phyloP scores from a whole-genome alignment of 805 yeast genomes.

The Starmerella davenportii region DNA sequence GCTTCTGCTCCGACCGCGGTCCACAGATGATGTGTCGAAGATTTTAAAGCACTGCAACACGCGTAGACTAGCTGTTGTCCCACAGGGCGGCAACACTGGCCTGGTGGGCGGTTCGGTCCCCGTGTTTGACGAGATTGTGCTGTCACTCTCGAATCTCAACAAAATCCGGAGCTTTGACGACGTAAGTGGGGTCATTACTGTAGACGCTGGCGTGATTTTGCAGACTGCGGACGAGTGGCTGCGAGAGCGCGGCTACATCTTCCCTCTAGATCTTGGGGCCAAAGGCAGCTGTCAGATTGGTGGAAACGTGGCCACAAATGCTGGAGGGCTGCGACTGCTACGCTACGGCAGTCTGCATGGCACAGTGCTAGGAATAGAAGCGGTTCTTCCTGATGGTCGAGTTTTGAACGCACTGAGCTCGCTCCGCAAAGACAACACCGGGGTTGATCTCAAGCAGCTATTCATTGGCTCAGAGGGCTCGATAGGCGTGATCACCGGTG shows the following conservation, averaged over 20 bases:
- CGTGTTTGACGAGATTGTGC: conserved; percentile 71
- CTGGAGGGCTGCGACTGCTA: conserved; percentile 77
- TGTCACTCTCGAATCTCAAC: conserved; percentile 53
- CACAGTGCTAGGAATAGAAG: conserved; percentile 74
- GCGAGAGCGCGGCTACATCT: conserved; percentile 69
- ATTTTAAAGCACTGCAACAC: conserved; percentile 69
- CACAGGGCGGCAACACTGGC: conserved; percentile 95
- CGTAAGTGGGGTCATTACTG: conserved; percentile 65
- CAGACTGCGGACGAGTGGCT: conserved; percentile 67
- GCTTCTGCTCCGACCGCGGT: conserved; percentile 63
- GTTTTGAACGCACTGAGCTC: conserved; percentile 62
- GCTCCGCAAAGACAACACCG: conserved; percentile 85
- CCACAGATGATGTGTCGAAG: conserved; percentile 54
- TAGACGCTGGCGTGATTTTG: conserved; percentile 76
- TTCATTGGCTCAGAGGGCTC: conserved; percentile 92
- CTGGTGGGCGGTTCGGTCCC: conserved; percentile 89
- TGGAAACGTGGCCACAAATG: conserved; percentile 90
- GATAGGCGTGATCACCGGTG: conserved; percentile 74
- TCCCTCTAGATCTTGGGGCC: conserved; percentile 87
- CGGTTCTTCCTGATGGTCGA: conserved; percentile 73
- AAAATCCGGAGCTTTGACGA: conserved; percentile 63
- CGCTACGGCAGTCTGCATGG: conserved; percentile 90
- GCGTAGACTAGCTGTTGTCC: conserved; percentile 63
- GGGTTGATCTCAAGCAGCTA: conserved; percentile 78
- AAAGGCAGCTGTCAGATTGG: conserved; percentile 93